These are phyloP conservation scores for Purpureocillium takamizusanense DNA, from an alignment of 2,329 filamentous ascomycete species.

Conservation along the genomic window DNA sequence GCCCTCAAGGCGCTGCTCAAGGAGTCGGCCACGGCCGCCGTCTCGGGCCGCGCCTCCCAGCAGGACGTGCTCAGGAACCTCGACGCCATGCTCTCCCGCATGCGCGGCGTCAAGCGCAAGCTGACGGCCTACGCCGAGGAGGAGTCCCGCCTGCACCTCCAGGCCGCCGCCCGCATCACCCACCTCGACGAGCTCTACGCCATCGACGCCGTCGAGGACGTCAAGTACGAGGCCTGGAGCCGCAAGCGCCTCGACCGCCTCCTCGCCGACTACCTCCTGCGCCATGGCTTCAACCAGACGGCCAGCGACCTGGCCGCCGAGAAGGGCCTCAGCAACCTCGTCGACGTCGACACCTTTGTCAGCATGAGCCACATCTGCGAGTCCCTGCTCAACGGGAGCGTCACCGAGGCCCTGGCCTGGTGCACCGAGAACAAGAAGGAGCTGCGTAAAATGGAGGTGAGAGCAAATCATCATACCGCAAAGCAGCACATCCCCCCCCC, in stretches of 20 bases:
- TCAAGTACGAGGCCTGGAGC: constrained; percentile 90
- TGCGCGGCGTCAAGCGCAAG: constrained; percentile 84
- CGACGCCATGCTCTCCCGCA: constrained; percentile 75
- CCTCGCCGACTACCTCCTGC: constrained; percentile 84
- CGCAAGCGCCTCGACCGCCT: constrained; percentile 72
- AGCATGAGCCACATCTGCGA: constrained; percentile 71
- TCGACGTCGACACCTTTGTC: constrained; percentile 83
- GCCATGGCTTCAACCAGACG: constrained; percentile 72
- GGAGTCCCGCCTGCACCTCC: constrained; percentile 65
- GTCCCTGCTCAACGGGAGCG: constrained; percentile 60
- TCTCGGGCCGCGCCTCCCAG: constrained; percentile 51
- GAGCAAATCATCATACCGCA: too few species aligned
- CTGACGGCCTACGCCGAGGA: constrained; percentile 69
- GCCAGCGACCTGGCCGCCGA: constrained; percentile 67
- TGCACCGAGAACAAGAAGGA: constrained; percentile 90
- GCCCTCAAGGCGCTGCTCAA: constrained; percentile 52
- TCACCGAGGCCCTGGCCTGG: constrained; percentile 77
- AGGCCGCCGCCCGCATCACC: constrained; percentile 65
- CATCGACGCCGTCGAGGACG: constrained; percentile 76
- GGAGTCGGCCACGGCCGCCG: constrained; percentile 57
- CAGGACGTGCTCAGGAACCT: constrained; percentile 71
- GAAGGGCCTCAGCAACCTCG: constrained; percentile 68
- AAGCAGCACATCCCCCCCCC: too few species aligned
- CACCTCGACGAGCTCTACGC: constrained; percentile 76
- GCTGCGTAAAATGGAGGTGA: constrained; percentile 74